Base-by-base conservation (phyloP, 441 rosid species). In the Hypseocharis bilobata region DNA sequence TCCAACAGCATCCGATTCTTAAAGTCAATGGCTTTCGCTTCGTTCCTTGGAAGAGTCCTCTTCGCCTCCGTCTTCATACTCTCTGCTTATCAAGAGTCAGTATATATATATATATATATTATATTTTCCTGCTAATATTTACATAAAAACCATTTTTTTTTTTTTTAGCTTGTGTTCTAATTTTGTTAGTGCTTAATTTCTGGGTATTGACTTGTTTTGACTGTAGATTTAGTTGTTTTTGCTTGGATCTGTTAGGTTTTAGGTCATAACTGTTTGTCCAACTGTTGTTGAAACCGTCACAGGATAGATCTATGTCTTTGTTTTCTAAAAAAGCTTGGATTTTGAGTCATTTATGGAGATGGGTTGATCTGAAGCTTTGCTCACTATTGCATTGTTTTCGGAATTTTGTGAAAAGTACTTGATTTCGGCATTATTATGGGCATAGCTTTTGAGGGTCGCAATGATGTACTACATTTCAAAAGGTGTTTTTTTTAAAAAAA, bases 11-110 rank as follows among this genome's bases (percentile, higher is more conserved):
- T n/a, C n/a, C n/a, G n/a, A n/a, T n/a, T n/a, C n/a, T n/a, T n/a
- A 7, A 38, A 38, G 44, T 20, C 62, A 29, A 30, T 60, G 63
- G 63, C 42, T 32, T 29, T 32, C 42, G 16, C 32, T 29, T 60
- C 63, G 42, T 60, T 60, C 10, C 25, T 60, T 6, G 63, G 63
- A 60, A 32, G 63, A 32, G 42, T 60, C 44, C 44, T 60, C 63
- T 60, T 60, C 36, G 40, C 63, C 63, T 60, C 44, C 25, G 14
- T 60, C 44, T 60, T 60, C 63, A 60, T 60, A 22, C 44, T 60
- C 63, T 60, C 63, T 0, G 63, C 63, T 19, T 60, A 52, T 22
- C 57, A 52, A 52, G 57, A 52, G 57, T 52, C 23, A 20, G 57
- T 7, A 20, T 11, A 8, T 40, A 30, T 30, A 30, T 2, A 30